Evolutionary conservation across 31 red algal genomes (phyloP), one percentile per base, ranked within the genome.

Genomic region (Bonnemaisonia californica): DNA sequence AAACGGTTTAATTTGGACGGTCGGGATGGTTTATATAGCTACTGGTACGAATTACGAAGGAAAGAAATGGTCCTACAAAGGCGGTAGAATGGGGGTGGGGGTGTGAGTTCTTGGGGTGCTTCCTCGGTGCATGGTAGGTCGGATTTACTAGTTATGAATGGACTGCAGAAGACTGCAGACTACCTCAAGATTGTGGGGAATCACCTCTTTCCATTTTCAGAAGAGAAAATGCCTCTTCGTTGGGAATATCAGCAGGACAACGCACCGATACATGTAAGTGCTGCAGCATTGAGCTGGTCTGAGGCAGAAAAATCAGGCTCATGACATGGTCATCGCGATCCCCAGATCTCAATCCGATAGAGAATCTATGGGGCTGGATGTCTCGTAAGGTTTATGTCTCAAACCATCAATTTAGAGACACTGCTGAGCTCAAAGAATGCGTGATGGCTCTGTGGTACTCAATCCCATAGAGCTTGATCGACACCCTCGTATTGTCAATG

Each of bases 311-410:
- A 29, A 61, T 61, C 57, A 61, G 57, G 57, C 57, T 7, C 57
- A 61, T 61, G 57, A 61, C 26, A 29, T 13, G 57, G 57, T 29
- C 31, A 29, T 61, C 57, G 3, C 57, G 57, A 61, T 61, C 12
- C 57, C 57, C 12, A 29, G 3, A 61, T 61, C 31, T 61, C 26
- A 61, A 61, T 61, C 57, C 12, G 26, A 61, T 61, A 29, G 57
- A 13, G 31, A 61, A 61, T 61, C 26, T 61, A 61, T 61, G 57
- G 57, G 57, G 57, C 57, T 61, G 57, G 57, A n/a, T n/a, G n/a
- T n/a, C n/a, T n/a, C n/a, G n/a, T n/a, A n/a, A n/a, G n/a, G n/a
- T n/a, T n/a, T n/a, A n/a, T n/a, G n/a, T n/a, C n/a, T n/a, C n/a
- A n/a, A n/a, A n/a, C n/a, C n/a, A n/a, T n/a, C n/a, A n/a, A n/a